A percentile compares a stretch with the other conserved stretches of the same genome.
phyloP scores from a whole-genome alignment of 2,329 filamentous ascomycete species.

The Polytolypa hystricis region DNA sequence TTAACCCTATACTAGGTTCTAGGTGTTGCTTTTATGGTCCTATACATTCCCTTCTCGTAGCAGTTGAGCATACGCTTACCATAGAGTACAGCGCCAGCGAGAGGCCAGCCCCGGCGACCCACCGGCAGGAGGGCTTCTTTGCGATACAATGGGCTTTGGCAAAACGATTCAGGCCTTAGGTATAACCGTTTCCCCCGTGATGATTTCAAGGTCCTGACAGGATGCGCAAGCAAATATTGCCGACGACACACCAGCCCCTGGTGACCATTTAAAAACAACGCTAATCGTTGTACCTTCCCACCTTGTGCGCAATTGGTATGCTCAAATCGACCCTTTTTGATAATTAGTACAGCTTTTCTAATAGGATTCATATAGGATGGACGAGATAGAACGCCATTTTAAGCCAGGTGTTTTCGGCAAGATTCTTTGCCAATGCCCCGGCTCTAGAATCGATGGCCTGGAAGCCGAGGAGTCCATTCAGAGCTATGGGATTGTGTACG shows the following conservation, averaged over 20 bases:
- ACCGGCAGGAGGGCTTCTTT: slow-evolving; percentile 27
- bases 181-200: slow-evolving; percentile 7
- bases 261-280: slow-evolving; percentile 20
- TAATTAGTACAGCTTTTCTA: too few species aligned
- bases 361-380: slow-evolving; percentile 18
- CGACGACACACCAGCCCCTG: slow-evolving; percentile 17
- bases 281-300: slow-evolving; percentile 27
- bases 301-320: slow-evolving; percentile 26
- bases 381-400: slow-evolving; percentile 24
- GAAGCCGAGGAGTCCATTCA: slow-evolving; percentile 14
- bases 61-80: too few species aligned
- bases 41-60: slow-evolving; percentile 4
- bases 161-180: slow-evolving; percentile 29
- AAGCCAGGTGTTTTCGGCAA: slow-evolving; percentile 13
- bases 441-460: slow-evolving; percentile 11
- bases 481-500: slow-evolving; percentile 18
- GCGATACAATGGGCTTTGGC: slow-evolving; percentile 33
- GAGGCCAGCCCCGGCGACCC: slow-evolving; percentile 15
- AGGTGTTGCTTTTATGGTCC: slow-evolving; percentile 26
- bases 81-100: slow-evolving; percentile 22
- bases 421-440: slow-evolving; percentile 18
- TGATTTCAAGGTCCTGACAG: too few species aligned
- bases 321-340: too few species aligned
- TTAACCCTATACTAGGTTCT: slow-evolving; percentile 16
- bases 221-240: slow-evolving; percentile 24